These are phyloP conservation scores for Penicillium italicum DNA, from an alignment of 2,329 filamentous ascomycete species.

Conservation along the genomic window DNA sequence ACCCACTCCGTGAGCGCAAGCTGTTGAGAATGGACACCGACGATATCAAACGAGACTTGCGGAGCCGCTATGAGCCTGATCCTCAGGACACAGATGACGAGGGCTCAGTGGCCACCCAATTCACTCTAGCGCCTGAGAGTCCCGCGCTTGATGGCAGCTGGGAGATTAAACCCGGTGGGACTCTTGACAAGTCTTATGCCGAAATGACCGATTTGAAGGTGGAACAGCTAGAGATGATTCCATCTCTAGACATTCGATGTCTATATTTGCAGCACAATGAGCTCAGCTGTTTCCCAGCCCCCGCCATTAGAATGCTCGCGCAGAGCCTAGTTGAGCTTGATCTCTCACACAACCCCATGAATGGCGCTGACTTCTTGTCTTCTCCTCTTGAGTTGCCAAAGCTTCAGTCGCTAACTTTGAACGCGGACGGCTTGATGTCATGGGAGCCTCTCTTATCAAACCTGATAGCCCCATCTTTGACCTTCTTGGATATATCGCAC, in stretches of 20 bases:
- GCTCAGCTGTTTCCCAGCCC: conserved; percentile 64
- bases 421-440: conserved; percentile 68
- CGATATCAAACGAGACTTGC: conserved; percentile 72
- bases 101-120: conserved; percentile 41
- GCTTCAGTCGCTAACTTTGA: conserved; percentile 72
- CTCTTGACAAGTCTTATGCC: conserved; percentile 68
- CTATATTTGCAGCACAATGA: conserved; percentile 75
- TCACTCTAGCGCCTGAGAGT: conserved; percentile 46
- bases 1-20: conserved; percentile 84
- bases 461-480: conserved; percentile 70
- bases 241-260: conserved; percentile 49
- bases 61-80: conserved; percentile 58
- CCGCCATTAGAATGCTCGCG: conserved; percentile 66
- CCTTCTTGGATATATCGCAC: conserved; percentile 74
- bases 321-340: conserved; percentile 68
- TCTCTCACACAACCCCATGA: conserved; percentile 70
- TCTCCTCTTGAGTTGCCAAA: conserved; percentile 66
- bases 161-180: conserved; percentile 39
- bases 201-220: conserved; percentile 55
- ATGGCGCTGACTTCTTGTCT: conserved; percentile 61
- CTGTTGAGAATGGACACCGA: conserved; percentile 75
- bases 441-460: conserved; percentile 62
- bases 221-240: conserved; percentile 46
- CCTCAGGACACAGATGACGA: conserved; percentile 39
- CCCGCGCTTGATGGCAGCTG: conserved; percentile 31